Conservation (phyloP, 306 rosid genomes). For the Pyrus bretschneideri region DNA sequence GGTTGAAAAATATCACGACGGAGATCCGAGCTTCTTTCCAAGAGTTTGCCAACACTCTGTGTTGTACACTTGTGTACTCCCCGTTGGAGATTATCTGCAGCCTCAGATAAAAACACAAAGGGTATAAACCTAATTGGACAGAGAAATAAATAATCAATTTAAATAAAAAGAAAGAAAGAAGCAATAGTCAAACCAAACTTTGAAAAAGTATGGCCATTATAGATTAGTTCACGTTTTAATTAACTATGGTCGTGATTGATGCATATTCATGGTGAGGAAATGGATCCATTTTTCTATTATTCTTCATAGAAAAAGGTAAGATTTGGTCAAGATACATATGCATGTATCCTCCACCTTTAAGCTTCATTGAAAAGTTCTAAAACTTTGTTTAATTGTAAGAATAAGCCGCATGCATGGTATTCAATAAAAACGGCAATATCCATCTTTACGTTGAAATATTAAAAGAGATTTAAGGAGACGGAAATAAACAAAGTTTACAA, state of each 20-base stretch:
- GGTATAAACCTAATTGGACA: neutral
- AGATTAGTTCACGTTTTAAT: too few species aligned
- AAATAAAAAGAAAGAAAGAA: too few species aligned
- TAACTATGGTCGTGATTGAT: too few species aligned
- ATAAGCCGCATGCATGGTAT: too few species aligned
- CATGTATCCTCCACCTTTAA: neutral
- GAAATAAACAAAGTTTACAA: too few species aligned
- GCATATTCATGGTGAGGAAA: too few species aligned
- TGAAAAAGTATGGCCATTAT: neutral
- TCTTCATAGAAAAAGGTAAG: neutral
- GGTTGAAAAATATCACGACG: conserved; percentile 16
- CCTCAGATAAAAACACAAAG: neutral
- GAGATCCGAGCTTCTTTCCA: conserved; percentile 25
- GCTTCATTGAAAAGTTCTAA: neutral
- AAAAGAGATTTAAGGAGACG: too few species aligned
- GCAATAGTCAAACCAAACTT: neutral
- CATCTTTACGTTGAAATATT: too few species aligned
- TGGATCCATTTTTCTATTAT: neutral
- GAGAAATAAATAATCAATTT: neutral
- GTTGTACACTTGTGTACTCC: conserved; percentile 31
- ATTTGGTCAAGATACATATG: neutral
- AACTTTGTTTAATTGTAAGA: too few species aligned
- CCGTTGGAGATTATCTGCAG: conserved; percentile 24
- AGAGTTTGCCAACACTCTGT: conserved; percentile 24
- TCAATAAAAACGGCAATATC: too few species aligned